Evolutionary conservation across 805 yeast genomes (phyloP), one percentile per base, ranked within the genome.

Genomic region (Ogataea thermomethanolica): DNA sequence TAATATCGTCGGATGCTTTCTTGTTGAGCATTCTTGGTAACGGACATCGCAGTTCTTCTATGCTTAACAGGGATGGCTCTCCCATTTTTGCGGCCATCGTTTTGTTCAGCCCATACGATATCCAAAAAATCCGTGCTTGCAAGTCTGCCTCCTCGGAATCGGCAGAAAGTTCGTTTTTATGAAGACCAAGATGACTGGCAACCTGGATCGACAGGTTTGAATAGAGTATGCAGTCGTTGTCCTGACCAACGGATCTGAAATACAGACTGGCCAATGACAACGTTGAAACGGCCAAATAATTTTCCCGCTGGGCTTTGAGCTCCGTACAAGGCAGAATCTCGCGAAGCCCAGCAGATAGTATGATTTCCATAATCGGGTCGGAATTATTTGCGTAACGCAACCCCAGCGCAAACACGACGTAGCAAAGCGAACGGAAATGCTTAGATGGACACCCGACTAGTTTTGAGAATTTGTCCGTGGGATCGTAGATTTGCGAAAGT

Each of bases 51-150:
- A 57, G 49, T 22, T 50, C 48, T 6, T 36, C 21, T 33, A 37
- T 41, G 2, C 36, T 29, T 13, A 58, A 29, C 11, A 54, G 31
- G 33, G 52, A 44, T 2, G 48, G 45, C 24, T 51, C 50, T 9
- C 62, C 62, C 50, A 51, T 52, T 37, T 56, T 56, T 8, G 59
- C 55, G 8, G 57, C 49, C n/a, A 54, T 25, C 4, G 51, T 46
- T 38, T 56, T 43, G 29, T 55, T 56, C 13, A 51, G 44, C 7
- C 59, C 59, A 39, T 48, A 56, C 5, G 54, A 35, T 8, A 50
- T 48, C 62, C 62, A 57, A 40, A 49, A 51, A 2, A 56, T 42
- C 17, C 57, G 39, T 10, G 54, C 37, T 38, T 55, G 56, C 12
- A 51, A 32, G 31, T 56, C 56, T 26, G 34, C 39, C 22, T 46